Base-by-base conservation (phyloP, 495 filamentous ascomycete genomes). In the Penicillium maclennaniae region DNA sequence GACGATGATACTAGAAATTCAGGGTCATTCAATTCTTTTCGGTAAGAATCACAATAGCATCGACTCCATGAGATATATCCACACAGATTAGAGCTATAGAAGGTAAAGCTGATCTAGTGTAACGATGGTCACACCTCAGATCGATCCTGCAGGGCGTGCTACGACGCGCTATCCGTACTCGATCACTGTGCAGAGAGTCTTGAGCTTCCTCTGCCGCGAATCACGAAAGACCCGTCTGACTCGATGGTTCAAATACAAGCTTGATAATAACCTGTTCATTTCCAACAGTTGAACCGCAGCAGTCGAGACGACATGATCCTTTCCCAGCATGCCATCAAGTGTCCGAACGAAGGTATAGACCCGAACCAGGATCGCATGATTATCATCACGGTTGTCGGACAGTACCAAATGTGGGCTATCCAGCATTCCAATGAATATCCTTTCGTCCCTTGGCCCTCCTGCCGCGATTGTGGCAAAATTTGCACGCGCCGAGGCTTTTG, bases 371-470 rank as follows among this genome's bases (percentile, higher is more conserved):
- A 92, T 10, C 74, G 83, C 48, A 93, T 88, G 12, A 82, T 93
- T 63, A 93, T 97, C 63, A 71, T 90, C 6, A 97, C 91, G 1
- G 92, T 92, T 60, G 92, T 96, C 28, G 92, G 92, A 31, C 91
- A 96, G 67, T 92, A 97, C 67, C 92, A 96, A 73, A 97, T 97
- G 92, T 96, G 92, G 92, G 76, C 87, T 7, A 91, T 91, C 8
- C 91, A 97, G 72, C 89, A 96, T 70, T 87, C 78, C 84, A 90
- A 48, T 97, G 92, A 91, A 78, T 87, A 36, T 70, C 89, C 57
- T 90, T 91, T 20, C 83, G 92, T 37, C 87, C 88, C 47, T 87
- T 95, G 92, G 92, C 51, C 83, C 97, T 31, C 92, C 92, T 12
- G 87, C 90, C 3, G 88, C 92, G 47, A 96, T 97, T 62, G 92